Conservation (phyloP, 495 filamentous ascomycete species). For the Penicillium soppii region DNA sequence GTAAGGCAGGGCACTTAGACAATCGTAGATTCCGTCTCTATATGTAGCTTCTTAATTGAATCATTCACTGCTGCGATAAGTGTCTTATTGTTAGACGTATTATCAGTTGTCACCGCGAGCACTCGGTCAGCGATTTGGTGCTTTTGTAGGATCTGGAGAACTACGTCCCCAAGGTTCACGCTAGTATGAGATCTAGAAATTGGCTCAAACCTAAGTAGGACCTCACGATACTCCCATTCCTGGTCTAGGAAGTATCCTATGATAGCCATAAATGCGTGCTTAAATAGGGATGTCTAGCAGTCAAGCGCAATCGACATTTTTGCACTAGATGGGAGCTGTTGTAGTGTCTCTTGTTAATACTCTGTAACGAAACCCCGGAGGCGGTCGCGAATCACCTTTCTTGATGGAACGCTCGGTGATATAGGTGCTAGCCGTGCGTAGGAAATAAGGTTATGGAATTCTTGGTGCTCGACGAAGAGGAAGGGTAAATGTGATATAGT, state of each 20-base stretch:
- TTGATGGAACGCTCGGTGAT: neutral
- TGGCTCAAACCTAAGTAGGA: slow-evolving; percentile 16
- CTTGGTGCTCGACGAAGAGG: neutral
- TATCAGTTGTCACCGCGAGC: no score
- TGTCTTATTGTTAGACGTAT: no score
- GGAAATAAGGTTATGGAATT: neutral
- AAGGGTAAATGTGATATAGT: neutral
- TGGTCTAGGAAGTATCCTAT: slow-evolving; percentile 15
- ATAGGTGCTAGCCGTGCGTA: neutral
- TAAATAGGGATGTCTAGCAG: slow-evolving; percentile 15
- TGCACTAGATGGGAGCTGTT: neutral
- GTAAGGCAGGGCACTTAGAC: no score
- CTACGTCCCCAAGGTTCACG: neutral
- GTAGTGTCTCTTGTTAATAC: slow-evolving; percentile 3
- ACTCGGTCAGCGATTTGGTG: no score
- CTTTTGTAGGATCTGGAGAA: slow-evolving; percentile 1
- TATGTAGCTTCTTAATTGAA: no score
- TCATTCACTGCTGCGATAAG: no score
- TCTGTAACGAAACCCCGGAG: slow-evolving; percentile 1
- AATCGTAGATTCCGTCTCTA: no score
- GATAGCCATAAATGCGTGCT: slow-evolving; percentile 16
- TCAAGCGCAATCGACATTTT: slow-evolving; percentile 14
- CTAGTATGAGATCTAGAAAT: slow-evolving; percentile 8
- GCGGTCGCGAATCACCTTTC: neutral
- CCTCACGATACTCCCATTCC: slow-evolving; percentile 12